phyloP scores from a whole-genome alignment of 805 yeast genomes.

The Saccharomycopsis fodiens region DNA sequence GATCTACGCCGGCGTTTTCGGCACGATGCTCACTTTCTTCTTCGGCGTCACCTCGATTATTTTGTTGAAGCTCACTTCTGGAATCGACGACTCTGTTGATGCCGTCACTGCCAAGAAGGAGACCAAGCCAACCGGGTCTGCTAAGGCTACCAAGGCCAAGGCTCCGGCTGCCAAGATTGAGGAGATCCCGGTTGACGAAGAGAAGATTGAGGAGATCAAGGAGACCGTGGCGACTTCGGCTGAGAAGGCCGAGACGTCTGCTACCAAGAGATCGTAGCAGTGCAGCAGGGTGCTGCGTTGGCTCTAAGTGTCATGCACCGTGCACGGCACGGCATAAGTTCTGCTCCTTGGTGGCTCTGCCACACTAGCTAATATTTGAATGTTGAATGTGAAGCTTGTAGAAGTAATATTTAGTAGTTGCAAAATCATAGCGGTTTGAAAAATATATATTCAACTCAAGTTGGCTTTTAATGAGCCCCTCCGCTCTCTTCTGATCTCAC shows the following conservation, averaged over 20 bases:
- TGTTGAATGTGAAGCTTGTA: too few relatives aligned
- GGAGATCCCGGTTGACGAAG: not conserved
- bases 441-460: too few relatives aligned
- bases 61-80: conserved; percentile 18
- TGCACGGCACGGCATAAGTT: too few relatives aligned
- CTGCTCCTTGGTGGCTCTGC: too few relatives aligned
- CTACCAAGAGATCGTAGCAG: conserved; percentile 13
- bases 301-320: too few relatives aligned
- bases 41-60: conserved; percentile 38
- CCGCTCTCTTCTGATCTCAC: too few relatives aligned
- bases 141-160: too few relatives aligned
- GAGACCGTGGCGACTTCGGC: conserved; percentile 14
- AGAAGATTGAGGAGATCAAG: not conserved
- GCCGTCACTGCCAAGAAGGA: conserved; percentile 7
- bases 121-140: not conserved
- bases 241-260: conserved; percentile 15
- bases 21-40: conserved; percentile 33
- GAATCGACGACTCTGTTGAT: conserved; percentile 14
- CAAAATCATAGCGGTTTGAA: too few relatives aligned
- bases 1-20: conserved; percentile 36
- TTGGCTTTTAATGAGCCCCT: too few relatives aligned
- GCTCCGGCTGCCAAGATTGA: conserved; percentile 1
- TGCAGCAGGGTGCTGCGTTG: too few relatives aligned
- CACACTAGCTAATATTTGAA: too few relatives aligned
- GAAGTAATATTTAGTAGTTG: too few relatives aligned